Evolutionary conservation across 306 rosid genomes (phyloP), one percentile per base, ranked within the genome.

Genomic region (Dicorynia guianensis): DNA sequence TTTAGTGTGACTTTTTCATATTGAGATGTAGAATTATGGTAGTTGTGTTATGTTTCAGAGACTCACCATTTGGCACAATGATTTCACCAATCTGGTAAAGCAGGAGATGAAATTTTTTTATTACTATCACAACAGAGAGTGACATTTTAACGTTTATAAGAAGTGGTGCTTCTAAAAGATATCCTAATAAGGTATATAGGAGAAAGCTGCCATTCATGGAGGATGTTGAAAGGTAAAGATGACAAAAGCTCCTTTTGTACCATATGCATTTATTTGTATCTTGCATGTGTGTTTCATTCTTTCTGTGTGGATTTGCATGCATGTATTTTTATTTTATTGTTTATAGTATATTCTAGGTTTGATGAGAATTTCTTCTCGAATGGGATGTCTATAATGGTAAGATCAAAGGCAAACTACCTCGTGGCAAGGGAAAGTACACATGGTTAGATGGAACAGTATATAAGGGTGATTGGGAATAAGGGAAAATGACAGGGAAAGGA

Each of bases 381-480:
- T 79, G 90, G 50, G 92, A 88, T 67, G 59, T 55, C 59, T 83
- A 83, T 25, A 34, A 58, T 13, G 90, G 92, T 71, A 76, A 75
- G 48, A 85, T 75, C 59, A 76, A 69, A 63, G 78, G 77, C 59
- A 34, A 38, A 46, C 67, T 85, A 46, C 88, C 88, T 33, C 79
- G 85, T 66, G 92, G 90, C 49, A 85, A 81, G 38, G 92, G 88
- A 25, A 88, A 79, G 71, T 88, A 88, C 55, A 77, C 71, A 40
- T 88, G 92, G 92, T 76, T 76, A 53, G 85, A 83, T 64, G 88
- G 90, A 63, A 85, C 90, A 14, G 71, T 69, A 17, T 88, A 85
- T 13, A 85, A 85, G 18, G 92, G 92, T 44, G 90, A 83, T 58
- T 88, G 90, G 90, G 80, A 83, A 69, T 81, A 64, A 63, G 92